Conservation (phyloP, 345 rosid species). For the Aquilaria malaccensis region DNA sequence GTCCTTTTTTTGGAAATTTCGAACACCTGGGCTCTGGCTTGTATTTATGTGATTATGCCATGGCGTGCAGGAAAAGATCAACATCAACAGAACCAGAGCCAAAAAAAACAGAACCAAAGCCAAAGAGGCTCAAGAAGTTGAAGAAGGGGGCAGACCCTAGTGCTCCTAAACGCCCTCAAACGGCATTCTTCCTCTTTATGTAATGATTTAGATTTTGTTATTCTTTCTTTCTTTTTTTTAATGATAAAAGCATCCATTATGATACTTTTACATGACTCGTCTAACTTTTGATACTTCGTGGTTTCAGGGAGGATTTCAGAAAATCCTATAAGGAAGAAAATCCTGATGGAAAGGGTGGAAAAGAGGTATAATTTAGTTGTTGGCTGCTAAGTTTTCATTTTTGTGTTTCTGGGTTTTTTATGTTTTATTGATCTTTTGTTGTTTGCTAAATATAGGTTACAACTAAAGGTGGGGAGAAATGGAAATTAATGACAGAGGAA, state of each 20-base stretch:
- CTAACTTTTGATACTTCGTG: not conserved
- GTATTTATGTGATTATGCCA: not conserved
- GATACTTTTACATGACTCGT: not conserved
- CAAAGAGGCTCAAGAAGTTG: slow-evolving; percentile 50
- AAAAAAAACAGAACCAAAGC: slow-evolving; percentile 57
- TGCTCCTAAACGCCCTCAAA: slow-evolving; percentile 68
- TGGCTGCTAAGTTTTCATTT: not conserved
- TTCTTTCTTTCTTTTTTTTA: too few species aligned
- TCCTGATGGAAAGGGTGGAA: slow-evolving; percentile 45
- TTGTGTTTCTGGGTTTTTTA: not conserved
- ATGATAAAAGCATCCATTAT: not conserved
- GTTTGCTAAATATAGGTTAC: slow-evolving; percentile 39
- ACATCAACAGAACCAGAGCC: slow-evolving; percentile 58
- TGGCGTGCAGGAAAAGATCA: slow-evolving; percentile 47
- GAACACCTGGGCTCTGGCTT: not conserved
- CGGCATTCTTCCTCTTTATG: slow-evolving; percentile 91
- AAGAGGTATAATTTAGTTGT: slow-evolving; percentile 34
- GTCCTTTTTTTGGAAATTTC: not conserved
- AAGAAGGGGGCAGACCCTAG: slow-evolving; percentile 38
- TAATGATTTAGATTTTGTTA: slow-evolving; percentile 10
- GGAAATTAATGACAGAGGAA: slow-evolving; percentile 71
- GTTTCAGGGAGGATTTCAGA: slow-evolving; percentile 67
- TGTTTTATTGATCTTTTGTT: not conserved
- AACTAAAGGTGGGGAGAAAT: slow-evolving; percentile 67
- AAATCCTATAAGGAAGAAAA: slow-evolving; percentile 52